phyloP scores from a whole-genome alignment of 352 stramenopile genomes.

The Globisporangium polare region DNA sequence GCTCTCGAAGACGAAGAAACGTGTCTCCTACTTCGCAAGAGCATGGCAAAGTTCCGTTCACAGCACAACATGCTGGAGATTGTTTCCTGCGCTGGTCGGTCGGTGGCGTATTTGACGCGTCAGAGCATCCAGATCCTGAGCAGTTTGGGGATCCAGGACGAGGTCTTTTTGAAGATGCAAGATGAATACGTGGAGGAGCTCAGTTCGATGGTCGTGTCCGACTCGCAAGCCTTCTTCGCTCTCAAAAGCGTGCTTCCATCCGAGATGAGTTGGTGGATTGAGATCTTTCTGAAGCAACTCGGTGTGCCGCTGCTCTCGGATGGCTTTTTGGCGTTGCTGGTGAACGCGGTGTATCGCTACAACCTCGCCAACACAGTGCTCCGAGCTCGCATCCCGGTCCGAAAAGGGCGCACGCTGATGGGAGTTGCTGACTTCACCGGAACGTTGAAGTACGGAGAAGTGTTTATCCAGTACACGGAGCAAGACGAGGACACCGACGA shows the following conservation, averaged over 20 bases:
- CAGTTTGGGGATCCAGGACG: constrained; percentile 52
- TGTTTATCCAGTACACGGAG: constrained; percentile 77
- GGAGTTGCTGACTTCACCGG: constrained; percentile 79
- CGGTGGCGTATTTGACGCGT: constrained; percentile 62
- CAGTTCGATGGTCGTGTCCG: constrained; percentile 44
- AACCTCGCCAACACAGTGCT: constrained; percentile 65
- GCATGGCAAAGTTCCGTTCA: constrained; percentile 72
- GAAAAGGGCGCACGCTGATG: constrained; percentile 65
- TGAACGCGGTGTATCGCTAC: constrained; percentile 64
- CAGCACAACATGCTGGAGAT: constrained; percentile 66
- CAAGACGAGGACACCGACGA: constrained; percentile 26
- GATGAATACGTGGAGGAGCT: constrained; percentile 64
- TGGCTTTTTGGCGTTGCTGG: constrained; percentile 47
- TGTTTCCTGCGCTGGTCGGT: constrained; percentile 46
- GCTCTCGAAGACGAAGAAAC: constrained; percentile 13
- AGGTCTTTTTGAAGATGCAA: constrained; percentile 64
- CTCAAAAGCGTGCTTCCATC: constrained; percentile 42
- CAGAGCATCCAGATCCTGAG: constrained; percentile 76
- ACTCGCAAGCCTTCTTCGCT: constrained; percentile 39
- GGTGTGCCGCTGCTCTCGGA: constrained; percentile 39
- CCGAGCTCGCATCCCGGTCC: constrained; percentile 68
- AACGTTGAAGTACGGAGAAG: constrained; percentile 59
- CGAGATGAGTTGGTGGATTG: constrained; percentile 29
- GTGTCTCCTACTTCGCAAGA: constrained; percentile 45
- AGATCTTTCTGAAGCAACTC: constrained; percentile 33